These are phyloP conservation scores for Rhododendron kiyosumense DNA, from an alignment of 148 eudicot genomes.

Conservation along the genomic window DNA sequence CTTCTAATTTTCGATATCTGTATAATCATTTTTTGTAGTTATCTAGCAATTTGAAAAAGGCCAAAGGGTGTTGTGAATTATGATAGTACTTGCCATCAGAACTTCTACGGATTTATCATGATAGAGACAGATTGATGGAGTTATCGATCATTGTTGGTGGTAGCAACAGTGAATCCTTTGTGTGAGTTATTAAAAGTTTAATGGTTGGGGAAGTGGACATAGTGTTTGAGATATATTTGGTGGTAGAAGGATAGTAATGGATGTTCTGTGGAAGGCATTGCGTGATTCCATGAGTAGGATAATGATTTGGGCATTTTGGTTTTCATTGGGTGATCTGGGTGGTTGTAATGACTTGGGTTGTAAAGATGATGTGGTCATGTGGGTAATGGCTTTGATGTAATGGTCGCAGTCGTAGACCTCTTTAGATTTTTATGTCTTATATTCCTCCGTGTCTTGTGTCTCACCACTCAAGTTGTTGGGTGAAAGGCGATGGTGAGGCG, in stretches of 20 bases:
- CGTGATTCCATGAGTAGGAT: background rate
- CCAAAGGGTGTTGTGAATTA: background rate
- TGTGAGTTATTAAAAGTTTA: background rate
- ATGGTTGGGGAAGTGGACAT: background rate
- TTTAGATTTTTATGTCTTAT: background rate
- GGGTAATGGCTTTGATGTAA: background rate
- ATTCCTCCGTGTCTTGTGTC: background rate
- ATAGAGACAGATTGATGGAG: background rate
- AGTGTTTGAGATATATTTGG: background rate
- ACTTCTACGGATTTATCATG: background rate
- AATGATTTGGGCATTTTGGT: background rate
- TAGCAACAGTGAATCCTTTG: background rate
- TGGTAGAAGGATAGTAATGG: background rate
- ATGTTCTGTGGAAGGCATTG: background rate
- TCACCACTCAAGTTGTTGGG: background rate
- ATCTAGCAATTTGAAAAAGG: background rate
- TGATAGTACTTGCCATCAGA: background rate
- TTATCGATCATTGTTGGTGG: background rate
- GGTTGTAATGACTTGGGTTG: background rate
- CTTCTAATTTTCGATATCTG: background rate
- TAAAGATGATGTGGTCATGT: conserved; percentile 1
- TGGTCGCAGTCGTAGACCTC: background rate
- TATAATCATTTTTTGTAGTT: background rate
- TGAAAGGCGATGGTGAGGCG: background rate
- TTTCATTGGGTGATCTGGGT: background rate